phyloP scores from a whole-genome alignment of 176 grass and related monocot species.

The Oropetium thomaeum region DNA sequence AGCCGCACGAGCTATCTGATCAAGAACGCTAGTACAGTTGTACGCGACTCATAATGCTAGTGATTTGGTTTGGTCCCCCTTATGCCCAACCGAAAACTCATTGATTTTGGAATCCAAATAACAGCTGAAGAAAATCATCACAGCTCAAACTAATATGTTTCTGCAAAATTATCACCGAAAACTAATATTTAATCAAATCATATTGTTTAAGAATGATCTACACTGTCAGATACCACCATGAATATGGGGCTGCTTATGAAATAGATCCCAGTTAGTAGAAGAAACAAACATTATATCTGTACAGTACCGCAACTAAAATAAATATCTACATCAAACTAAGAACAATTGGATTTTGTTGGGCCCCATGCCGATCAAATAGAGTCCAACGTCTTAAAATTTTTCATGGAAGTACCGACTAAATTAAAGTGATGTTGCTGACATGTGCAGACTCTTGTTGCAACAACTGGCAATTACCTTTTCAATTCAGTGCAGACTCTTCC shows the following conservation, averaged over 20 bases:
- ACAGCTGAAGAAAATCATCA: neutral
- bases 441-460: neutral
- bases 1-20: neutral
- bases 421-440: neutral
- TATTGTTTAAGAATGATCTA: too few species aligned
- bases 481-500: too few species aligned
- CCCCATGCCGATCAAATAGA: neutral
- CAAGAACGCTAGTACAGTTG: neutral
- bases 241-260: too few species aligned
- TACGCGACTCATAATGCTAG: neutral
- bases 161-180: too few species aligned
- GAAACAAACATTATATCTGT: neutral
- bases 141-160: neutral
- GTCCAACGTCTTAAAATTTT: neutral
- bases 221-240: too few species aligned
- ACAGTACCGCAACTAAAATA: neutral
- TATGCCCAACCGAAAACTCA: neutral
- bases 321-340: neutral
- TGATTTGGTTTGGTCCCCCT: slow-evolving; percentile 13
- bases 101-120: neutral
- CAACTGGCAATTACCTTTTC: too few species aligned
- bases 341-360: neutral
- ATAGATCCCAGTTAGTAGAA: too few species aligned
- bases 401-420: neutral
- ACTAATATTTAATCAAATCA: too few species aligned